These are phyloP conservation scores for Buddleja alternifolia DNA, from an alignment of 257 asterid genomes.

Conservation along the genomic window DNA sequence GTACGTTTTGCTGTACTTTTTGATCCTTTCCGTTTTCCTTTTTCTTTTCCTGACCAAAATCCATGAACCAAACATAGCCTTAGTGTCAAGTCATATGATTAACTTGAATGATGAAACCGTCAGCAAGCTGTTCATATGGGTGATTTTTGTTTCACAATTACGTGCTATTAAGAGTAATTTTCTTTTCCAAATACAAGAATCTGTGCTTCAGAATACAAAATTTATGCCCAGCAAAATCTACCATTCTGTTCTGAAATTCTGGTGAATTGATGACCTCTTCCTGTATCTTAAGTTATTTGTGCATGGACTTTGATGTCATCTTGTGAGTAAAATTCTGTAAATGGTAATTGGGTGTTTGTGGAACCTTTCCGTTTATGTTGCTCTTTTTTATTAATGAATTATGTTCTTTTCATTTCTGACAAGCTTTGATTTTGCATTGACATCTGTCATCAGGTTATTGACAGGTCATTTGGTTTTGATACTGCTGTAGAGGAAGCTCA, in stretches of 20 bases:
- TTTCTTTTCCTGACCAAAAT: too few relatives aligned
- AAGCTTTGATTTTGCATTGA: slow-evolving; percentile 16
- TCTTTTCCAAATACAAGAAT: background rate
- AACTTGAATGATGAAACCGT: slow-evolving; percentile 20
- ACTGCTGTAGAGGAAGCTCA: slow-evolving; percentile 89
- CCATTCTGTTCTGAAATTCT: slow-evolving; percentile 14
- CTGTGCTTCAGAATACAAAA: slow-evolving; percentile 14
- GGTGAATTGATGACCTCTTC: slow-evolving; percentile 22
- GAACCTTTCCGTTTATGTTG: background rate
- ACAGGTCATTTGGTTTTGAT: slow-evolving; percentile 79
- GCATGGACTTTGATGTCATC: slow-evolving; percentile 20
- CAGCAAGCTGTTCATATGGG: background rate
- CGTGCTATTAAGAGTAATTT: slow-evolving; percentile 4
- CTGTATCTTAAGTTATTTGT: background rate
- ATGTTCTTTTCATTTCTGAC: slow-evolving; percentile 25
- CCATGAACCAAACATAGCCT: too few relatives aligned
- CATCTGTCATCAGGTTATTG: slow-evolving; percentile 60
- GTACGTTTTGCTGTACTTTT: too few relatives aligned
- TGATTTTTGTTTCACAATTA: background rate
- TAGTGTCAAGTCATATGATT: background rate
- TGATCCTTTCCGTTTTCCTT: too few relatives aligned
- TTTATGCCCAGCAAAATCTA: background rate
- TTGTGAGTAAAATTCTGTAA: slow-evolving; percentile 1
- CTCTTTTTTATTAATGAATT: slow-evolving; percentile 9
- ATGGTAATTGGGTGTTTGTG: slow-evolving; percentile 4